Evolutionary conservation across 495 filamentous ascomycete genomes (phyloP), one percentile per base, ranked within the genome.

Genomic region (Melanomma pulvis-pyrius): DNA sequence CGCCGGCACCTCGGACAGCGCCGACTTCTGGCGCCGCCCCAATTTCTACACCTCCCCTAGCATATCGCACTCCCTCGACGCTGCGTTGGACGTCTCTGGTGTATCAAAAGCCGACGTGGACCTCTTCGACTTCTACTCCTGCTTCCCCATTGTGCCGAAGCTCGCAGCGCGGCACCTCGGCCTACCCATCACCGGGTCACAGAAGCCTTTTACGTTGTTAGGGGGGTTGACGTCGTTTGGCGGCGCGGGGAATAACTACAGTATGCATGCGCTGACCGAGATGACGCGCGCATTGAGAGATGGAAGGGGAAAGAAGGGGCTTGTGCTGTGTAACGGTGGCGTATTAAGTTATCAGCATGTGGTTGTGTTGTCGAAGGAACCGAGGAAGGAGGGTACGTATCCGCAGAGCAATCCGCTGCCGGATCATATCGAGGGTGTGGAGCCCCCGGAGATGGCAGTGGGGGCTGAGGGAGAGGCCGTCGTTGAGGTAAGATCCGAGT

Each of bases 171-270:
- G 79, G 13, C 82, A 86, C 72, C 75, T 86, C 2, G 77, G 75
- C 0, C 68, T 86, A 7, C 75, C 81, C 5, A 77, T 80, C 13
- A 68, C 63, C 1, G 48, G 36, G 1, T 47, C 48, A 1, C 17
- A 76, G 4, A 81, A 79, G 64, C 82, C 39, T 12, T 11, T 84
- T 8, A 85, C 83, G 0, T 71, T 85, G 11, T 69, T 86, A 2
- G 84, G 84, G 1, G 84, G 84, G 0, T 66, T 86, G 17, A 86
- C 84, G 44, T 84, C 81, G 12, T 86, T 86, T 59, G 84, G 84
- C 4, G 84, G 84, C 0, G 83, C 84, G 22, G 84, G 84, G 0
- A 86, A 86, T 68, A 86, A 86, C 49, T 86, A 86, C 63, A 83
- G 81, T 5, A 82, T 85, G 80, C 84, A 86, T 76, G 84, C 82